Evolutionary conservation across 805 yeast species (phyloP).

Genomic region (Ascoidea rubescens): DNA sequence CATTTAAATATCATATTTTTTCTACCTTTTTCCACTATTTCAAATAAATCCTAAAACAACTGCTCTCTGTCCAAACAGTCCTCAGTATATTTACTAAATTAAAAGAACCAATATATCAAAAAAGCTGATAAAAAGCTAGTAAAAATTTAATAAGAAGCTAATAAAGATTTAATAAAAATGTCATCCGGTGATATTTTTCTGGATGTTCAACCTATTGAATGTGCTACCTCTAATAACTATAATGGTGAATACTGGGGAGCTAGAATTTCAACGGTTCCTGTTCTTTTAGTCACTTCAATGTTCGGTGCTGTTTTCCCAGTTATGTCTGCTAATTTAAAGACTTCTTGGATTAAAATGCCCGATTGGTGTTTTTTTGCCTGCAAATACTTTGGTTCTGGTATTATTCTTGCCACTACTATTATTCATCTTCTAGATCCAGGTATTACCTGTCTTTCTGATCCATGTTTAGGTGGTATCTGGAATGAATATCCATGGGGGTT

Average conservation of each 20-base stretch:
- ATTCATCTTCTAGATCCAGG: slow-evolving; percentile 53
- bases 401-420: slow-evolving; percentile 64
- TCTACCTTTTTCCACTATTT: no score
- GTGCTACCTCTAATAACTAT: no score
- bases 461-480: slow-evolving; percentile 11
- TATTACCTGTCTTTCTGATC: slow-evolving; percentile 14
- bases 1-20: no score
- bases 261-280: slow-evolving; percentile 45
- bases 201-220: no score
- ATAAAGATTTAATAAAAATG: no score
- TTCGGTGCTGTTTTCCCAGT: slow-evolving; percentile 32
- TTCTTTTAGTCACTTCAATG: slow-evolving; percentile 36
- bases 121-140: no score
- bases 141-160: no score
- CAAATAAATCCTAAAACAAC: no score
- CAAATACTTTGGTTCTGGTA: slow-evolving; percentile 59
- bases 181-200: no score
- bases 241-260: slow-evolving; percentile 18
- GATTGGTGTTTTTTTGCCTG: slow-evolving; percentile 14
- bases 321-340: slow-evolving; percentile 24
- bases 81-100: no score
- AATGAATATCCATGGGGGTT: slow-evolving; percentile 29
- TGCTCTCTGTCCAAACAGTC: no score
- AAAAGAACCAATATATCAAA: no score
- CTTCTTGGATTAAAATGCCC: slow-evolving; percentile 29